A percentile compares a stretch with the other conserved stretches of the same genome.
Evolutionary conservation across 306 rosid species (phyloP).

Genomic region (Aeschynomene evenia): DNA sequence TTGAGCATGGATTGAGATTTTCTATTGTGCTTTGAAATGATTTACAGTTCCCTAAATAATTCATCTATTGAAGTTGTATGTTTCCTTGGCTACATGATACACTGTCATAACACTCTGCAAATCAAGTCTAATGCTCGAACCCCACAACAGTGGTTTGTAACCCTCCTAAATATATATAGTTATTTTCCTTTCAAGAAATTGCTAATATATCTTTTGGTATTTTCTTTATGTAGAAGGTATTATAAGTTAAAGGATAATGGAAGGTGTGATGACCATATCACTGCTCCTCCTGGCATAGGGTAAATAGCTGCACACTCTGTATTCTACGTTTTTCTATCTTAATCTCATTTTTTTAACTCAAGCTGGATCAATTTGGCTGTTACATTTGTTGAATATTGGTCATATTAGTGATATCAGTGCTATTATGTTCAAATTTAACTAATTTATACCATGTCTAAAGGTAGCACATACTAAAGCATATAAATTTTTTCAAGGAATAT

Average conservation of each 20-base stretch:
- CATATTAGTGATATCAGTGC: too few relatives aligned
- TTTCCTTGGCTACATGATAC: background rate
- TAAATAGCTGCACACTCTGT: conserved; percentile 32
- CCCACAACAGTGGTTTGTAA: background rate
- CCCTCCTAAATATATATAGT: background rate
- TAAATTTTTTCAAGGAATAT: too few relatives aligned
- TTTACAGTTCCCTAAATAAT: conserved; percentile 20
- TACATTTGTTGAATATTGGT: too few relatives aligned
- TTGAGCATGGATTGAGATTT: background rate
- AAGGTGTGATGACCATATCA: conserved; percentile 68
- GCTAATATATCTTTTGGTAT: conserved; percentile 27
- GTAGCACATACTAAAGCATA: too few relatives aligned
- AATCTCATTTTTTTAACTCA: background rate
- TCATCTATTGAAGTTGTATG: background rate
- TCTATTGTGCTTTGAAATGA: background rate
- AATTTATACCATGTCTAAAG: too few relatives aligned
- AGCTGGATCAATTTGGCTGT: background rate
- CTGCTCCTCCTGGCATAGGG: conserved; percentile 88
- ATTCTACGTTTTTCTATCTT: conserved; percentile 17
- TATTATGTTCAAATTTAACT: too few relatives aligned
- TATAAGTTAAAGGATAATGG: conserved; percentile 70
- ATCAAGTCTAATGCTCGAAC: background rate
- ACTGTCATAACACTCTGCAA: too few relatives aligned
- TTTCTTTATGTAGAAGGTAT: conserved; percentile 59
- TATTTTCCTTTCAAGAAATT: background rate